phyloP scores from a whole-genome alignment of 768 basidiomycete species.

The Amylocystis lapponica region DNA sequence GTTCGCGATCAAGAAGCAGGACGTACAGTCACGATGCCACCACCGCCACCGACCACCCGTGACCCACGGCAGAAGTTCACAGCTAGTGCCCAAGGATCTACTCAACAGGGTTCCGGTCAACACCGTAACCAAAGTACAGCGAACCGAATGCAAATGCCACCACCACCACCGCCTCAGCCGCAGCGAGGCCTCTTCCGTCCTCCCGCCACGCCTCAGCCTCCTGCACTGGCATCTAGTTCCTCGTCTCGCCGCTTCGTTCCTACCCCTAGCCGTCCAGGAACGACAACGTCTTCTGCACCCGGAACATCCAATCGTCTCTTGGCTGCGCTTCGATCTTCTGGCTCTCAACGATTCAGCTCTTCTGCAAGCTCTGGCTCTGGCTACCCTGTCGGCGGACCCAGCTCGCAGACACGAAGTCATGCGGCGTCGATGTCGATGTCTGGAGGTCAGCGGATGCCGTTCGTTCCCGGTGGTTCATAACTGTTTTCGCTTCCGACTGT shows the following conservation, averaged over 20 bases:
- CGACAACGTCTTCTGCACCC: no score
- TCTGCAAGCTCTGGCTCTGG: not conserved
- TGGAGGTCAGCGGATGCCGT: slow-evolving; percentile 46
- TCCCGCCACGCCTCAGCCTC: slow-evolving; percentile 24
- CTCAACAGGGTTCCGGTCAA: not conserved
- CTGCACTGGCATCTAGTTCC: slow-evolving; percentile 9
- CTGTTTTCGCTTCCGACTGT: no score
- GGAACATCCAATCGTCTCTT: slow-evolving; percentile 27
- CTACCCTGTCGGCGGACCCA: slow-evolving; percentile 10
- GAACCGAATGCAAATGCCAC: slow-evolving; percentile 39
- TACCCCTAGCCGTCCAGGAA: slow-evolving; percentile 4
- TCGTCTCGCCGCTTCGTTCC: slow-evolving; percentile 8
- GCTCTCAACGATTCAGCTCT: not conserved
- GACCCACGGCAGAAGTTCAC: slow-evolving; percentile 18
- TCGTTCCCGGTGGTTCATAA: slow-evolving; percentile 30
- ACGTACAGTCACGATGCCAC: slow-evolving; percentile 24
- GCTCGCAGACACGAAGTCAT: no score
- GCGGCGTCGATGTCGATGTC: slow-evolving; percentile 10
- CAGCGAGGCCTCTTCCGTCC: slow-evolving; percentile 18
- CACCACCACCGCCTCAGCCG: slow-evolving; percentile 45
- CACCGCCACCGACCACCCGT: slow-evolving; percentile 19
- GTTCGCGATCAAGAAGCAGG: not conserved
- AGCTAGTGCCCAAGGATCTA: slow-evolving; percentile 1
- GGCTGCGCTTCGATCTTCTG: slow-evolving; percentile 14
- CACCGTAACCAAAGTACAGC: not conserved